A percentile compares a stretch with the other conserved stretches of the same genome.
phyloP scores from a whole-genome alignment of 2,329 filamentous ascomycete genomes.

The Aspergillus novoparasiticus region DNA sequence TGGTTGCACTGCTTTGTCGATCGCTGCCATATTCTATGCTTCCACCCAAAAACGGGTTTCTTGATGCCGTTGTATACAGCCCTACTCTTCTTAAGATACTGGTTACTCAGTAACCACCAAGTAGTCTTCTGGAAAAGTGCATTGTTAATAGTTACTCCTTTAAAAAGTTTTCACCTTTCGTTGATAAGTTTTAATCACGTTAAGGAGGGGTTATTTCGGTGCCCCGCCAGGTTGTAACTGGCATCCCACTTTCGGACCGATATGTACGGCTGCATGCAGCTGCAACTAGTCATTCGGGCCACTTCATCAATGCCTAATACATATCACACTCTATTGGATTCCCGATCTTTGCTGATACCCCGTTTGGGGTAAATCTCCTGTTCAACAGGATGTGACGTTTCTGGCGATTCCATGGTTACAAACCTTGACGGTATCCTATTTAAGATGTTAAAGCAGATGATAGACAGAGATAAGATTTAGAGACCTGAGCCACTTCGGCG shows the following conservation, averaged over 20 bases:
- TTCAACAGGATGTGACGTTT: background rate
- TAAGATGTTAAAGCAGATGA: background rate
- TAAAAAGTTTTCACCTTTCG: accelerated
- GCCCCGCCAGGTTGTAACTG: background rate
- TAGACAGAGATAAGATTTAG: no score
- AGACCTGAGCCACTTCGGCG: background rate
- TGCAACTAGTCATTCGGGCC: background rate
- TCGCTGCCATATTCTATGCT: background rate
- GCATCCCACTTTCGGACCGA: background rate
- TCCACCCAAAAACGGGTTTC: background rate
- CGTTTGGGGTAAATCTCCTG: accelerated
- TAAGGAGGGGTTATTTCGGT: background rate
- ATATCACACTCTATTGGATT: background rate
- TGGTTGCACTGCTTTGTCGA: background rate
- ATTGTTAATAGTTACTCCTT: background rate
- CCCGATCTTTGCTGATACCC: accelerated
- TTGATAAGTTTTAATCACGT: constrained; percentile 50
- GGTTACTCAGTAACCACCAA: background rate
- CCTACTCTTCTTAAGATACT: background rate
- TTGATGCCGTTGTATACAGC: background rate
- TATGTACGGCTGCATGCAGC: background rate
- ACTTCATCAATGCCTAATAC: constrained; percentile 1
- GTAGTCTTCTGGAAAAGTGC: background rate
- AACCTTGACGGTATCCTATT: background rate
- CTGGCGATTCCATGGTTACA: background rate